These are phyloP conservation scores for Narthecium ossifragum DNA, from an alignment of 106 monocot genomes.

Conservation along the genomic window DNA sequence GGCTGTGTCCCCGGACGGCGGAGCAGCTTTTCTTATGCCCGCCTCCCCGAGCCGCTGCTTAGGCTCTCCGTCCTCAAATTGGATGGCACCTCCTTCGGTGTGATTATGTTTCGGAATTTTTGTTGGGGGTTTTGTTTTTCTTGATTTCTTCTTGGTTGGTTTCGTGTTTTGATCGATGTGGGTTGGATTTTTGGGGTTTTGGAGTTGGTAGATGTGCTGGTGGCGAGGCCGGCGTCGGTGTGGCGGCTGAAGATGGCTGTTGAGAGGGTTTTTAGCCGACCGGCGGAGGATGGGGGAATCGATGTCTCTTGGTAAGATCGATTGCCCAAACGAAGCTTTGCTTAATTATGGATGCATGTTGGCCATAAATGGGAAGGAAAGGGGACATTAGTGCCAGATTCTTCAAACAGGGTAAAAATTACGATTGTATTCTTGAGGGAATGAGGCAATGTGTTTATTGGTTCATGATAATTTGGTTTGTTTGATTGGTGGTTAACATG, in stretches of 20 bases:
- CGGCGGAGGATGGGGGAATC: neutral
- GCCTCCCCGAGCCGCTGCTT: constrained; percentile 23
- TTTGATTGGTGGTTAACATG: too few relatives aligned
- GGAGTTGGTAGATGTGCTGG: constrained; percentile 17
- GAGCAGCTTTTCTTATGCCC: constrained; percentile 22
- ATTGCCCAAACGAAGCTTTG: too few relatives aligned
- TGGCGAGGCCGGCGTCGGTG: constrained; percentile 22
- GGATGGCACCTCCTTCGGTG: constrained; percentile 30
- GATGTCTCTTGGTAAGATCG: constrained; percentile 23
- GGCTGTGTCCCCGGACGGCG: neutral
- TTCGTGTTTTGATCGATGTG: neutral
- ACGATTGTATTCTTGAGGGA: too few relatives aligned
- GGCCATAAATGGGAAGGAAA: too few relatives aligned
- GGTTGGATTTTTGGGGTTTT: neutral
- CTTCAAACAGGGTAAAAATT: too few relatives aligned
- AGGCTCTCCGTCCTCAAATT: constrained; percentile 24
- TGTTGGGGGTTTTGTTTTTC: neutral
- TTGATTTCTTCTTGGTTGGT: neutral
- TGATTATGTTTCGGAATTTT: neutral
- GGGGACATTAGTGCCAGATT: too few relatives aligned
- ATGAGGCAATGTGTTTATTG: too few relatives aligned
- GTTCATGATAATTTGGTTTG: too few relatives aligned
- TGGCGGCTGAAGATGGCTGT: constrained; percentile 30
- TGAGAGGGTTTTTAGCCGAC: constrained; percentile 22
- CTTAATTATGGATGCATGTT: too few relatives aligned